Conservation (phyloP, 257 asterid genomes). For the Perilla frutescens region DNA sequence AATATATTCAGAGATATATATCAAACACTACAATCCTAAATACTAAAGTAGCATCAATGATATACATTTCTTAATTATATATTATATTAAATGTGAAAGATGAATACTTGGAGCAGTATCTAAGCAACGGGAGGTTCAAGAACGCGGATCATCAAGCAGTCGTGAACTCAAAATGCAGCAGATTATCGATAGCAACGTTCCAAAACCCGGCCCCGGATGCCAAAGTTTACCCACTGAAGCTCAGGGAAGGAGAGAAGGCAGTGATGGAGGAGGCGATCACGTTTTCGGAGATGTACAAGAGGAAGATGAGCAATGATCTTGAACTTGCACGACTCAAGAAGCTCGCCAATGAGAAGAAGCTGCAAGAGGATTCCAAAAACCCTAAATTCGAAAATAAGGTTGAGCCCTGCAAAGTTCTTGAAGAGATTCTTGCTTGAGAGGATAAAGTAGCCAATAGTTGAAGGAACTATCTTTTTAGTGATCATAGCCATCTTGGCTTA, state of each 20-base stretch:
- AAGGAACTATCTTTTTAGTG: too few species aligned
- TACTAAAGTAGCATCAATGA: too few species aligned
- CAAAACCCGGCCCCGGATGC: constrained; percentile 86
- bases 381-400: constrained; percentile 36
- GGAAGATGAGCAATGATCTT: constrained; percentile 81
- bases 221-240: constrained; percentile 64
- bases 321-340: constrained; percentile 72
- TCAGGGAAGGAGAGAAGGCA: constrained; percentile 61
- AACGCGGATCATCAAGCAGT: constrained; percentile 94
- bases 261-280: constrained; percentile 61
- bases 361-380: constrained; percentile 40
- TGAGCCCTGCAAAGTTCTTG: constrained; percentile 35
- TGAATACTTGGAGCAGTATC: constrained; percentile 43
- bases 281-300: constrained; percentile 75
- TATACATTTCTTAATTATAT: too few species aligned
- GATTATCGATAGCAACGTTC: constrained; percentile 84
- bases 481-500: too few species aligned
- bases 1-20: too few species aligned
- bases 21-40: too few species aligned
- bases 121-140: constrained; percentile 96
- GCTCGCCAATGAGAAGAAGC: constrained; percentile 50
- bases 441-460: too few species aligned
- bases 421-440: constrained; percentile 47
- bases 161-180: constrained; percentile 72
- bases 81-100: too few species aligned